These are phyloP conservation scores for Myriosclerotinia scirpicola DNA, from an alignment of 2,329 filamentous ascomycete species.

Conservation along the genomic window DNA sequence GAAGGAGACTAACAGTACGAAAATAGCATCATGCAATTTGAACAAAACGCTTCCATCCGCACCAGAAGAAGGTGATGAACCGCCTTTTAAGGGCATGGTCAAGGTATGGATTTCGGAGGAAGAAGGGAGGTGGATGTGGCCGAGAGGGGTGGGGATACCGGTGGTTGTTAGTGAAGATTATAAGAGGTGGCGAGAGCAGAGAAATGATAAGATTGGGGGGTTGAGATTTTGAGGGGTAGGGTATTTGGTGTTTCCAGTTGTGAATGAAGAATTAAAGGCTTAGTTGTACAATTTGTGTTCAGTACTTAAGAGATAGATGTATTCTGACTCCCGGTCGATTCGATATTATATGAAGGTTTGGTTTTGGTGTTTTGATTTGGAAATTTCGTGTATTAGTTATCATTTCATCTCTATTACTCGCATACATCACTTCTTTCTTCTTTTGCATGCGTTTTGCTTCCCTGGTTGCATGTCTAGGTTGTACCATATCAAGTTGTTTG, in stretches of 20 bases:
- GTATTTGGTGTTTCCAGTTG: background rate
- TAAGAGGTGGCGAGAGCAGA: conserved; percentile 14
- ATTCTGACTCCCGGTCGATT: too few relatives aligned
- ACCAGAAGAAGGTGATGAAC: conserved; percentile 11
- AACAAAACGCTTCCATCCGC: background rate
- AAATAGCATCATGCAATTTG: background rate
- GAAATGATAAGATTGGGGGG: background rate
- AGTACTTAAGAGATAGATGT: too few relatives aligned
- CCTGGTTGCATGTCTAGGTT: too few relatives aligned
- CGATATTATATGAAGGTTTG: too few relatives aligned
- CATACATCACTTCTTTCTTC: too few relatives aligned
- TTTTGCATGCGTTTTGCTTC: too few relatives aligned
- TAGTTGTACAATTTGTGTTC: too few relatives aligned
- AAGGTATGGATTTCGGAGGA: background rate
- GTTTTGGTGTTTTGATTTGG: too few relatives aligned
- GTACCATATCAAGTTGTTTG: too few relatives aligned
- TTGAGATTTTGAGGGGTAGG: background rate
- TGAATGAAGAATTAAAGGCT: background rate
- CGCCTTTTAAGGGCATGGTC: conserved; percentile 16
- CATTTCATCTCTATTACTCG: too few relatives aligned
- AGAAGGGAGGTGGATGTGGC: conserved; percentile 17
- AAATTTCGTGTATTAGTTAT: too few relatives aligned
- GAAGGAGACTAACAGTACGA: too few relatives aligned
- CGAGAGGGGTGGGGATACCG: background rate
- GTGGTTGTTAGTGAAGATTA: conserved; percentile 16